Conservation (phyloP, 2,329 filamentous ascomycete species). For the Aspergillus proliferans region DNA sequence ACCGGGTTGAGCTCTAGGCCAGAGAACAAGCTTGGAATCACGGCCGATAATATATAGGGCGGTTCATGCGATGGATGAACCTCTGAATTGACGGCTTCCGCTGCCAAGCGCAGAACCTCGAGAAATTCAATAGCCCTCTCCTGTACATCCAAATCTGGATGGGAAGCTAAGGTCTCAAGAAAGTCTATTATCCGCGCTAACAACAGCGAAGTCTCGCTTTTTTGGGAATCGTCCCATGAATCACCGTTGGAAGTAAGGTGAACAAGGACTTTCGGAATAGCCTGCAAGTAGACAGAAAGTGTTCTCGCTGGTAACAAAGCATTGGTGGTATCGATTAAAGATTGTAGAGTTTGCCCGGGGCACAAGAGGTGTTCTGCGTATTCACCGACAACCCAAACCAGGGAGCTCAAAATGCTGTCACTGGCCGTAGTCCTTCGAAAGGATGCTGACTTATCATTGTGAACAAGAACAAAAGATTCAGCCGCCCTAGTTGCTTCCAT, state of each 20-base stretch:
- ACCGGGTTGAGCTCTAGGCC: conserved; percentile 91
- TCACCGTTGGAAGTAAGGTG: conserved; percentile 59
- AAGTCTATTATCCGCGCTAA: conserved; percentile 77
- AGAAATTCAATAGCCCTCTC: conserved; percentile 89
- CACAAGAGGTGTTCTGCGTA: conserved; percentile 67
- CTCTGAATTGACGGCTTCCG: conserved; percentile 57
- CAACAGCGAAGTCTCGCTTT: conserved; percentile 67
- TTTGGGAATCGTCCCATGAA: conserved; percentile 66
- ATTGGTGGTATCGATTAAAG: conserved; percentile 63
- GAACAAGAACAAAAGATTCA: conserved; percentile 61
- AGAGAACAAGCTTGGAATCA: conserved; percentile 78
- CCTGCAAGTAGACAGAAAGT: conserved; percentile 75
- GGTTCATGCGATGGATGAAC: conserved; percentile 47
- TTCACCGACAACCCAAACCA: conserved; percentile 84
- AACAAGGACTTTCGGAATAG: conserved; percentile 78
- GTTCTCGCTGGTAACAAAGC: conserved; percentile 56
- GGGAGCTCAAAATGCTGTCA: conserved; percentile 63
- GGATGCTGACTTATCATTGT: conserved; percentile 55
- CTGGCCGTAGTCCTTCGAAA: conserved; percentile 46
- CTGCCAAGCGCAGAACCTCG: conserved; percentile 79
- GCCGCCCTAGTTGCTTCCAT: conserved; percentile 75
- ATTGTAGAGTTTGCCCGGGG: conserved; percentile 66
- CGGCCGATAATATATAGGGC: conserved; percentile 80
- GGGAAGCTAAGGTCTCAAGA: conserved; percentile 68
- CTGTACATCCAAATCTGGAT: conserved; percentile 89